A percentile compares a stretch with the other conserved stretches of the same genome.
phyloP scores from a whole-genome alignment of 306 rosid genomes.

The Quercus variabilis region DNA sequence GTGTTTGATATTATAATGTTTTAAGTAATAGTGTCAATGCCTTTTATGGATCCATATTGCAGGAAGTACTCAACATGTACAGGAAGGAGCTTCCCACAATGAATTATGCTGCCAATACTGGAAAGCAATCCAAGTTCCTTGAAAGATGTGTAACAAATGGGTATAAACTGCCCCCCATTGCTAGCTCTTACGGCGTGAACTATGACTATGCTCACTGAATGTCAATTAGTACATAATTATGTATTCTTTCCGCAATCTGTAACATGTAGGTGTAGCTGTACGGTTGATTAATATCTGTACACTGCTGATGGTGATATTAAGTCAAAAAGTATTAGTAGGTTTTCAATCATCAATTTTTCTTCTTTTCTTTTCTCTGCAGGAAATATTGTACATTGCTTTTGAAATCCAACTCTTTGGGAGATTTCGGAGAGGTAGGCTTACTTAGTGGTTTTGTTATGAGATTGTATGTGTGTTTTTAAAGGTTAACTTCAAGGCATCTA shows the following conservation, averaged over 20 bases:
- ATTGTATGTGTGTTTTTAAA: not conserved
- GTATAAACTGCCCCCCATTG: constrained; percentile 32
- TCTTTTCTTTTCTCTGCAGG: constrained; percentile 45
- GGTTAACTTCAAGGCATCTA: not conserved
- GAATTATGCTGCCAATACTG: constrained; percentile 91
- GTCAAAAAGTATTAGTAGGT: constrained; percentile 11
- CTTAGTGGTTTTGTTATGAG: constrained; percentile 6
- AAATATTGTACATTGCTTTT: constrained; percentile 79
- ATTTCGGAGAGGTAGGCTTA: constrained; percentile 51
- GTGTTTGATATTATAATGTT: not conserved
- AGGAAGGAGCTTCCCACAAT: constrained; percentile 75
- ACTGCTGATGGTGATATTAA: constrained; percentile 3
- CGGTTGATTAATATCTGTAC: constrained; percentile 1
- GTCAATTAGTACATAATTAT: not conserved
- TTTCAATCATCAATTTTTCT: not conserved
- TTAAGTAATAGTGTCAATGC: not conserved
- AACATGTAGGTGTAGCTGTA: not conserved
- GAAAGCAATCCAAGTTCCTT: constrained; percentile 75
- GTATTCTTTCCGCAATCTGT: not conserved
- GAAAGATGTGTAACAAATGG: constrained; percentile 86
- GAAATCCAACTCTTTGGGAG: constrained; percentile 35
- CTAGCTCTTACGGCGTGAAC: not conserved
- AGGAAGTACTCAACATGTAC: constrained; percentile 74
- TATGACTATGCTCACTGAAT: not conserved
- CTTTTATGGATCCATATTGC: constrained; percentile 6